Conservation (phyloP, 805 yeast species). For the Sugiyamaella qingdaonensis region DNA sequence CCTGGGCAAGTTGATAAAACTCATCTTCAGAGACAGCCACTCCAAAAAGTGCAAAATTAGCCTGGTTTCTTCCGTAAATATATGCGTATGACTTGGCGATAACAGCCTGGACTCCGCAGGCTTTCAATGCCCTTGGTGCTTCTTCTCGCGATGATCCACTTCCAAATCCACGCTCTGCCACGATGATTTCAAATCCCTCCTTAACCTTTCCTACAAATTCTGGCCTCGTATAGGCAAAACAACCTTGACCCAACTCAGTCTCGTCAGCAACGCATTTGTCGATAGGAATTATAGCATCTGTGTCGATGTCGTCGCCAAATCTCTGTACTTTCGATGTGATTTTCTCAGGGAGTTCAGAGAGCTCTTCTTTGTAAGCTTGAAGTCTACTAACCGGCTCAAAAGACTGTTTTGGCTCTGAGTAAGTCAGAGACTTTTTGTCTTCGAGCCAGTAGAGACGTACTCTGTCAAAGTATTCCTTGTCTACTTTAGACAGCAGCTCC, state of each 20-base stretch:
- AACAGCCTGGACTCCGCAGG: slow-evolving; percentile 13
- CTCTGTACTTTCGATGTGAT: slow-evolving; percentile 12
- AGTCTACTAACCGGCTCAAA: not conserved
- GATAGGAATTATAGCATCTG: slow-evolving; percentile 18
- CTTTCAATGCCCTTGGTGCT: slow-evolving; percentile 11
- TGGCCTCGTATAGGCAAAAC: slow-evolving; percentile 15
- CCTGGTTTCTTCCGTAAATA: slow-evolving; percentile 15
- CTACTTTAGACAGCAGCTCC: slow-evolving; percentile 5
- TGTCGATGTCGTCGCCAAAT: slow-evolving; percentile 16
- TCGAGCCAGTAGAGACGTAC: slow-evolving; percentile 12
- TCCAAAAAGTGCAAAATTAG: slow-evolving; percentile 17
- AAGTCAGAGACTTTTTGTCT: slow-evolving; percentile 8
- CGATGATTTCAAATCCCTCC: slow-evolving; percentile 9
- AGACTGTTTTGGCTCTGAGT: slow-evolving; percentile 8
- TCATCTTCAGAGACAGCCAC: slow-evolving; percentile 17
- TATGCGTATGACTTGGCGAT: slow-evolving; percentile 18
- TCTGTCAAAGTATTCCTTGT: slow-evolving; percentile 3
- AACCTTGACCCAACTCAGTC: slow-evolving; percentile 9
- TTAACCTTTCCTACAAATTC: slow-evolving; percentile 9
- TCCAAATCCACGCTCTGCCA: slow-evolving; percentile 16
- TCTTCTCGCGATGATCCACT: slow-evolving; percentile 16
- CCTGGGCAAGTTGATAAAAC: slow-evolving; percentile 13
- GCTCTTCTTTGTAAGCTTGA: slow-evolving; percentile 5
- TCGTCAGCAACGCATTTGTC: slow-evolving; percentile 12
- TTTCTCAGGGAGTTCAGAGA: slow-evolving; percentile 6